Base-by-base conservation (phyloP, 805 yeast species). In the Saturnispora dispora region DNA sequence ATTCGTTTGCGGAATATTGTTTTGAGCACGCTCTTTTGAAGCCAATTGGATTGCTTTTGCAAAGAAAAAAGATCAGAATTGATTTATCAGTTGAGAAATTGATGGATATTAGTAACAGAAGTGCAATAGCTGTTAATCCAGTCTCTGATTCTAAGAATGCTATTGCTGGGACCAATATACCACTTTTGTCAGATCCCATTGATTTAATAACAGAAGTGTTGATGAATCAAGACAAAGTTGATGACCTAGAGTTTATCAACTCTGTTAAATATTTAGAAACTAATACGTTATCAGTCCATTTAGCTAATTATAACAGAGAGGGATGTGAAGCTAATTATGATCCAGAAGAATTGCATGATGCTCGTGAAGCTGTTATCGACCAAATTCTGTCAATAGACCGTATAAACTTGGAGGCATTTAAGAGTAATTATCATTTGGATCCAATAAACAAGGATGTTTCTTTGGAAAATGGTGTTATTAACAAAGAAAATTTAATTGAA, bases 301-400 rank as follows among this genome's bases (percentile, higher is more conserved):
- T 63, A 39, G 55, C 57, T 6, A 57, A 58, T 27, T 60, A 61
- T 48, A 40, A 51, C 6, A 47, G 61, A 10, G 66, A 61, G 36
- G 65, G 65, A 2, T 33, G 22, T 10, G 36, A 27, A 6, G 54
- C 57, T 3, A 40, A 48, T 17, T 37, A 43, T 22, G 49, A 55
- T 25, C 13, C 35, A 10, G 37, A 46, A 3, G 28, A 42, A 35
- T 23, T 58, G 5, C 17, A 45, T n/a, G 11, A 48, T 15, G 49
- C 48, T 15, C 44, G 57, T 36, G 45, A 45, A 2, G 25, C 46
- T 9, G 27, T 63, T 7, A 50, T 55, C 3, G 44, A 50, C 7
- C 47, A 56, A 13, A 48, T 63, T 25, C 54, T 52, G 20, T 47
- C 30, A 13, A 20, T 62, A 17, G 65, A 63, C n/a, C 46, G 46